Evolutionary conservation across 192 early-diverging fungal genomes (phyloP).

Genomic region (Dispira parvispora): DNA sequence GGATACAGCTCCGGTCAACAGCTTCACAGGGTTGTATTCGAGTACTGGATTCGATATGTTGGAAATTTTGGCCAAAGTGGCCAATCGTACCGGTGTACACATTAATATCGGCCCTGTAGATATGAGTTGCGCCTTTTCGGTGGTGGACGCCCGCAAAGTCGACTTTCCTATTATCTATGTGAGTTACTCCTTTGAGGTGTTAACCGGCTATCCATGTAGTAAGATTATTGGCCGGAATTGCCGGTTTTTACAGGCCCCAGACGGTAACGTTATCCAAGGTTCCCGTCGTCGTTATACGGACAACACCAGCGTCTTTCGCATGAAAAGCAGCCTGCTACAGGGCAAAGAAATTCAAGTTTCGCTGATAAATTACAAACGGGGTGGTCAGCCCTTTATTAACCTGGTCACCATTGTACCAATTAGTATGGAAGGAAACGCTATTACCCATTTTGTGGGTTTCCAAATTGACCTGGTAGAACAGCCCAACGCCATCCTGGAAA

Average conservation of each 20-base stretch:
- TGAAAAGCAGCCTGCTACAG: conserved; percentile 27
- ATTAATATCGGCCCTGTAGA: conserved; percentile 40
- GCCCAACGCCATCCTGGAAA: conserved; percentile 45
- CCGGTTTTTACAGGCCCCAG: conserved; percentile 30
- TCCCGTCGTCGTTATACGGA: conserved; percentile 32
- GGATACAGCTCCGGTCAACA: neutral
- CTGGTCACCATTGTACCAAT: conserved; percentile 47
- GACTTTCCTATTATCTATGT: conserved; percentile 49
- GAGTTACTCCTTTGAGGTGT: conserved; percentile 39
- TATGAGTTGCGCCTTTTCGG: conserved; percentile 35
- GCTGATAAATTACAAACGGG: conserved; percentile 50
- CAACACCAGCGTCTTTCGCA: conserved; percentile 33
- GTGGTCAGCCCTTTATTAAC: conserved; percentile 54
- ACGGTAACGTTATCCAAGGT: conserved; percentile 33
- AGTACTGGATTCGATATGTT: conserved; percentile 33
- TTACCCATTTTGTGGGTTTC: conserved; percentile 47
- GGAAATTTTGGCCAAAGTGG: conserved; percentile 18
- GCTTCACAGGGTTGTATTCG: conserved; percentile 25
- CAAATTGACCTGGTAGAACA: conserved; percentile 52
- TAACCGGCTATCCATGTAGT: conserved; percentile 33
- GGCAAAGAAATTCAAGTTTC: conserved; percentile 45
- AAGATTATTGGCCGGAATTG: conserved; percentile 33
- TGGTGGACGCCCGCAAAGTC: conserved; percentile 36
- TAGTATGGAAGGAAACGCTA: conserved; percentile 25
- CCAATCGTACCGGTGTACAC: conserved; percentile 32